Percentiles rank a stretch among this genome's conserved stretches.
These are phyloP conservation scores for Haplosporangium gracile DNA, from an alignment of 192 early-diverging fungal genomes.

Conservation along the genomic window DNA sequence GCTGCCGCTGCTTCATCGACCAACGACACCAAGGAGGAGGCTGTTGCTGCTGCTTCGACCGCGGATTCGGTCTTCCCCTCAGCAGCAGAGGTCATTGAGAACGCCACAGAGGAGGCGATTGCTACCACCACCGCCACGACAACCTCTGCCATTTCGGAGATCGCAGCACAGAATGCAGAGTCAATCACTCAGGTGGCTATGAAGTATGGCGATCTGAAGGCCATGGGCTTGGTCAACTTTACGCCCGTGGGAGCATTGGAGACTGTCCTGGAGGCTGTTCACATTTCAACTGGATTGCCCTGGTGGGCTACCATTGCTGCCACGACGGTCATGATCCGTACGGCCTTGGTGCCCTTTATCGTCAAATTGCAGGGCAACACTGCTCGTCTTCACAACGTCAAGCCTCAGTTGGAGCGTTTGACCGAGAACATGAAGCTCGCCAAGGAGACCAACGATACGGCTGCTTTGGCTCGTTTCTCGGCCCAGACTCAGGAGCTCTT, in stretches of 20 bases:
- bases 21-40: conserved; percentile 6
- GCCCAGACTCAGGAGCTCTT: conserved; percentile 72
- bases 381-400: conserved; percentile 76
- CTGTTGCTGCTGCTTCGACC: neutral
- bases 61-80: conserved; percentile 33
- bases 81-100: conserved; percentile 45
- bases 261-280: conserved; percentile 79
- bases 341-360: conserved; percentile 77
- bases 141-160: conserved; percentile 23
- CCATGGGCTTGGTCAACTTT: conserved; percentile 81
- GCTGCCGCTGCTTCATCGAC: conserved; percentile 7
- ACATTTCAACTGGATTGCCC: conserved; percentile 87
- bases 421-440: conserved; percentile 75
- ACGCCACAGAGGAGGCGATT: conserved; percentile 32
- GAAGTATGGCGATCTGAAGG: conserved; percentile 89
- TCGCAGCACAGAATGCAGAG: conserved; percentile 58
- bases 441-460: conserved; percentile 67
- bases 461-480: conserved; percentile 59
- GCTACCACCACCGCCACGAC: conserved; percentile 32
- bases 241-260: conserved; percentile 82
- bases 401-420: conserved; percentile 77
- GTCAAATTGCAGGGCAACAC: conserved; percentile 80
- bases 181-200: conserved; percentile 64
- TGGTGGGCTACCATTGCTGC: conserved; percentile 94
- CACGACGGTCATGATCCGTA: conserved; percentile 77